Evolutionary conservation across 228 moss, liverwort and hornwort genomes (phyloP), one percentile per base, ranked within the genome.

Genomic region (Sphagnum fallax): DNA sequence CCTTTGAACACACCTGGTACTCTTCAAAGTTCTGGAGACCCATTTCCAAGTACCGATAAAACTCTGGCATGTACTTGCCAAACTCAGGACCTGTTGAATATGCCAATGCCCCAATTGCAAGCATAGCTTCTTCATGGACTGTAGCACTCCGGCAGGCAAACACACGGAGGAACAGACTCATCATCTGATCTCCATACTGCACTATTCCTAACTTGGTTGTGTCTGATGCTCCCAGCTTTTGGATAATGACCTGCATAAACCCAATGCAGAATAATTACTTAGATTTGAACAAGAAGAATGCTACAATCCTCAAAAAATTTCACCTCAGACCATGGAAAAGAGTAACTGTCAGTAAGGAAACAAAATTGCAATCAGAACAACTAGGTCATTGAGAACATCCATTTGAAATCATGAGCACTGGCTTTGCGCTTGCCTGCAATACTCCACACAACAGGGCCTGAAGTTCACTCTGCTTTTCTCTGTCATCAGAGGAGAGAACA

Each of bases 71-170:
- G 53, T 98, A 98, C 74, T 98, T 98, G 47, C 87, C 97, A 66
- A 98, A 98, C 60, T 92, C 97, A 16, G 70, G 84, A 66, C 91
- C 86, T 57, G 97, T 98, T 6, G 91, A 93, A 68, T 98, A 98
- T 4, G 97, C 97, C 83, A 98, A 77, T 7, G 97, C 97, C 64
- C 97, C 97, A 6, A 98, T 98, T 10, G 97, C 97, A 65, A 98
- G 85, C 97, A 98, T 98, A 47, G 97, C 97, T 86, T 98, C 97
- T 72, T 98, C 97, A 48, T 98, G 97, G 6, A 98, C 97, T 6
- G 97, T 98, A 1, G 97, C 97, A 78, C 93, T 98, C 5, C 97
- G 87, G 71, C 97, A 98, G 47, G 97, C 97, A 14, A 89, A 89
- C 62, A 89, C 89, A 16, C 89, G 86, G 48, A 89, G 86, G 67